Base-by-base conservation (phyloP, 1,139 yeast species). In the Barnettozyma hawaiiensis region DNA sequence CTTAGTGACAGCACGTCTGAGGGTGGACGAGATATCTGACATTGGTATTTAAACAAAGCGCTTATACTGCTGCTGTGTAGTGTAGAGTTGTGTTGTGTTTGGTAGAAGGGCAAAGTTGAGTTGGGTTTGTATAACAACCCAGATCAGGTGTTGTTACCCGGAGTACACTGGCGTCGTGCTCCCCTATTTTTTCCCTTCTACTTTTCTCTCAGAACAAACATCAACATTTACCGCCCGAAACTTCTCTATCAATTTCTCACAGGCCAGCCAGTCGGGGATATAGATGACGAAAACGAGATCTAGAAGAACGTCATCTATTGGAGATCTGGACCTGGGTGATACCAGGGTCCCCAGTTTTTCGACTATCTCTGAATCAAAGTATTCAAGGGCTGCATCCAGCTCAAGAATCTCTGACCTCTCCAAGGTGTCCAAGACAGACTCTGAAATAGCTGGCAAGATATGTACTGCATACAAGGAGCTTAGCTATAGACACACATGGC, bases 401-500 rank as follows among this genome's bases (percentile, higher is more conserved):
- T 64, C 63, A 42, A 23, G 64, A 52, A 32, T 62, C 47, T 23
- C 58, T 35, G 54, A 39, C 50, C 58, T 50, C 51, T 60, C 47
- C 43, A 59, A 24, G 63, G 60, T 14, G 44, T 65, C 57, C 47
- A 59, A 44, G 43, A 57, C 54, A 44, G 73, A 42, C 58, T 58
- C 48, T 45, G 70, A 47, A 61, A 67, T 38, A 43, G 62, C 51
- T 29, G 61, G 62, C 20, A 81, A 81, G 55, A 60, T 81, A 37
- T 67, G 75, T 67, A 59, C 77, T 15, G 74, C 77, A 0, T 75
- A 74, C 50, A 71, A 74, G 33, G 92, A 85, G 54, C 65, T 84
- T 52, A 62, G 76, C 44, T 78, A 75, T 58, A 72, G 87, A 48
- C 84, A 85, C 58, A 77, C 95, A 10, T 90, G 97, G 97, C 61